phyloP scores from a whole-genome alignment of 2,329 filamentous ascomycete genomes.

The Ophiostoma sp. region DNA sequence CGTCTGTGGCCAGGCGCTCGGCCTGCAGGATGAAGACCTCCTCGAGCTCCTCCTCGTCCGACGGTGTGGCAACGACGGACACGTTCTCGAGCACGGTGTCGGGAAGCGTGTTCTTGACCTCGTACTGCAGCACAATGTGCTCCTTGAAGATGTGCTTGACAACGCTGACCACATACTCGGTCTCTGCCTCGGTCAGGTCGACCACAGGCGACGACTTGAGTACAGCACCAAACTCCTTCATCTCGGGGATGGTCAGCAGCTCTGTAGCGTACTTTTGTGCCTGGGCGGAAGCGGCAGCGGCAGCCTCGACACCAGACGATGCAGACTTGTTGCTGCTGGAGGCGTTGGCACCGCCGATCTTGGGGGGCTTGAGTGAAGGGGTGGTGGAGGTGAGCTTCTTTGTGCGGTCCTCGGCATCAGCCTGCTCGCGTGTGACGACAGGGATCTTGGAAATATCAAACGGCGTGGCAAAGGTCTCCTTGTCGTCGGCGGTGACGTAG shows the following conservation, averaged over 20 bases:
- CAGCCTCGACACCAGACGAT: conserved; percentile 61
- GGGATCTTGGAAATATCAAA: conserved; percentile 92
- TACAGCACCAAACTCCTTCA: conserved; percentile 81
- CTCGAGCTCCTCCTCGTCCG: conserved; percentile 75
- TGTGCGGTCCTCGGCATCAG: conserved; percentile 88
- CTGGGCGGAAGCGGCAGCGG: conserved; percentile 68
- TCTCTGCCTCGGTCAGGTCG: conserved; percentile 93
- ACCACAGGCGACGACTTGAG: conserved; percentile 84
- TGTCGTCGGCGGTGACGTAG: conserved; percentile 92
- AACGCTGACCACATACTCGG: conserved; percentile 89
- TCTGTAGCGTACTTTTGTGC: conserved; percentile 87
- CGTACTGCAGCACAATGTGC: conserved; percentile 90
- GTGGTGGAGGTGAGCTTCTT: conserved; percentile 95
- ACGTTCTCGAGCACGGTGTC: conserved; percentile 88
- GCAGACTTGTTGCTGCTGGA: conserved; percentile 54
- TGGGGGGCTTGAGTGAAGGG: conserved; percentile 89
- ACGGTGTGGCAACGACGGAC: conserved; percentile 71
- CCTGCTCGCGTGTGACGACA: conserved; percentile 90
- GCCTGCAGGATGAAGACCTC: conserved; percentile 93
- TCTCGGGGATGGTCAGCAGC: conserved; percentile 80
- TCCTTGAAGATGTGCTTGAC: conserved; percentile 99
- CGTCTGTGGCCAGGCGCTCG: conserved; percentile 73
- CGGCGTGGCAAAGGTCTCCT: conserved; percentile 72
- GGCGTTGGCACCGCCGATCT: conserved; percentile 54
- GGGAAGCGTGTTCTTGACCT: conserved; percentile 94